Evolutionary conservation across 768 basidiomycete species (phyloP).

Genomic region (Trametes meyenii): DNA sequence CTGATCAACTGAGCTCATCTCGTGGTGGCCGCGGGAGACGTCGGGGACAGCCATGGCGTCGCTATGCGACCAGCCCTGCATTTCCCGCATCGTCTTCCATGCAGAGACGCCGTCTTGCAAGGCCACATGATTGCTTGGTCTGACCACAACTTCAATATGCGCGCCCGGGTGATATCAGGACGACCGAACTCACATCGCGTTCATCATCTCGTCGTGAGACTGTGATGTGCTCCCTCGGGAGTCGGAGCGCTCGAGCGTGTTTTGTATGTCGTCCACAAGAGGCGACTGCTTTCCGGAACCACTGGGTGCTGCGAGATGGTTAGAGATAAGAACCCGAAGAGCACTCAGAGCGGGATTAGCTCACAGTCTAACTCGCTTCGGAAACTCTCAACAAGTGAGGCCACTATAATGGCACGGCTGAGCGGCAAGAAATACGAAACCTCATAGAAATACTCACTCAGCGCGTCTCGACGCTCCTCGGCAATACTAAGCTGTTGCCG

Average conservation of each 20-base stretch:
- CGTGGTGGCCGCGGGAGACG: conserved; percentile 23
- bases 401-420: conserved; percentile 29
- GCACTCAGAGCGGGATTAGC: not conserved
- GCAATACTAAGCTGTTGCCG: conserved; percentile 62
- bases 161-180: not conserved
- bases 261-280: conserved; percentile 22
- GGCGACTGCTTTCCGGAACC: conserved; percentile 22
- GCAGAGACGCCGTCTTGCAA: conserved; percentile 23
- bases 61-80: conserved; percentile 25
- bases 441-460: conserved; percentile 37
- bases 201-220: conserved; percentile 27
- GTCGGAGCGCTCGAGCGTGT: conserved; percentile 24
- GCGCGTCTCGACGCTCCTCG: conserved; percentile 71
- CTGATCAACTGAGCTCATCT: conserved; percentile 24
- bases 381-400: conserved; percentile 29
- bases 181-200: conserved; percentile 20
- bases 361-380: conserved; percentile 30
- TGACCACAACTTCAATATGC: conserved; percentile 6
- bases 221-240: conserved; percentile 25
- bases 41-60: conserved; percentile 26
- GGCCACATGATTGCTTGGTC: conserved; percentile 24
- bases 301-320: conserved; percentile 13
- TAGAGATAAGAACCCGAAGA: not conserved
- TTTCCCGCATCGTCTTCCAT: conserved; percentile 27
- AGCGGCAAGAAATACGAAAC: not conserved